These are phyloP conservation scores for Fusarium anguioides DNA, from an alignment of 2,329 filamentous ascomycete genomes.

Conservation along the genomic window DNA sequence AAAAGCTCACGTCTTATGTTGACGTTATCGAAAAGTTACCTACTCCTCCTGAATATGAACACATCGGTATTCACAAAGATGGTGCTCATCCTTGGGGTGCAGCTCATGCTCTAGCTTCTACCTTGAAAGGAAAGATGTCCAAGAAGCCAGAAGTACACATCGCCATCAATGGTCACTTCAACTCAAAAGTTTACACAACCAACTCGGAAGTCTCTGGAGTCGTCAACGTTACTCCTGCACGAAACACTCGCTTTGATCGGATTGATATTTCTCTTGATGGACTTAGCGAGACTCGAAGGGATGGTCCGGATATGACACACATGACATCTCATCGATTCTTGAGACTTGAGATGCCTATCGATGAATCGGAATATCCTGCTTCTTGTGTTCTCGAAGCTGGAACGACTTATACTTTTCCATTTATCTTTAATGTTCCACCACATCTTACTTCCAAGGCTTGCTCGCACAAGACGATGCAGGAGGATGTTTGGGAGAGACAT, in stretches of 20 bases:
- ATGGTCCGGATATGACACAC: constrained; percentile 38
- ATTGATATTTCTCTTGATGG: constrained; percentile 37
- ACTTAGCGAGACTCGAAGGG: constrained; percentile 30
- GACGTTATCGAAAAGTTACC: constrained; percentile 27
- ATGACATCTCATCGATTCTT: constrained; percentile 39
- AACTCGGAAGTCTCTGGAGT: constrained; percentile 39
- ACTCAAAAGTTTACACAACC: constrained; percentile 42
- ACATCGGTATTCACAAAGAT: constrained; percentile 24
- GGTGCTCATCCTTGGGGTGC: constrained; percentile 25
- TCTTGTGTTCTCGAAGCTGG: constrained; percentile 26
- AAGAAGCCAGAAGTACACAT: constrained; percentile 26
- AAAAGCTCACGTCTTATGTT: constrained; percentile 16
- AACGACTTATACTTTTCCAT: constrained; percentile 35
- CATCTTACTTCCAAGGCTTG: constrained; percentile 38
- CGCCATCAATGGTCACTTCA: constrained; percentile 38
- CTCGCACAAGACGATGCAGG: constrained; percentile 15
- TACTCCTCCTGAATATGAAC: constrained; percentile 31
- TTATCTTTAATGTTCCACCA: constrained; percentile 40
- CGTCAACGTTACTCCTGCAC: constrained; percentile 24
- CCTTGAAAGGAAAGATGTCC: constrained; percentile 11
- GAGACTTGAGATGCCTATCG: constrained; percentile 36
- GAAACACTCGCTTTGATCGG: constrained; percentile 28
- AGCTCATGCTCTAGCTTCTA: constrained; percentile 13
- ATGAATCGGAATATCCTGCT: constrained; percentile 27
- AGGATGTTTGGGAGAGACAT: constrained; percentile 29